Evolutionary conservation across 768 basidiomycete genomes (phyloP).

Genomic region (Russula sp.): DNA sequence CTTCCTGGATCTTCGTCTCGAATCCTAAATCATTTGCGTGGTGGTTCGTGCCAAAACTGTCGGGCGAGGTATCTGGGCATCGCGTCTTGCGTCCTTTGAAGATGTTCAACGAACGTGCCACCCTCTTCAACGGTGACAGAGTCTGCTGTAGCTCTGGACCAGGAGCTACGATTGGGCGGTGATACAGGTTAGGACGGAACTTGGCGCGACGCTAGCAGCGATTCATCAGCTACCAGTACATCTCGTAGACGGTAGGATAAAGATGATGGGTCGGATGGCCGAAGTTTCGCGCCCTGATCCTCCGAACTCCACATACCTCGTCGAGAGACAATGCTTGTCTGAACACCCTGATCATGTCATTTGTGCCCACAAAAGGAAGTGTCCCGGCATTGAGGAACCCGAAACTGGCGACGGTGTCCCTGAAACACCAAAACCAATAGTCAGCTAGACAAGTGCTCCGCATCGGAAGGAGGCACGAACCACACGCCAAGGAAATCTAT

Average conservation of each 20-base stretch:
- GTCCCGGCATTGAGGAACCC: constrained; percentile 51
- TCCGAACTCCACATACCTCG: constrained; percentile 42
- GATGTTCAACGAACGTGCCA: neutral
- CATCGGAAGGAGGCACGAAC: constrained; percentile 33
- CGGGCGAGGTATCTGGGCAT: neutral
- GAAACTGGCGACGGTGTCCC: constrained; percentile 81
- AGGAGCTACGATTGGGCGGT: constrained; percentile 29
- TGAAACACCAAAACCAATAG: constrained; percentile 19
- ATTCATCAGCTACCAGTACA: neutral
- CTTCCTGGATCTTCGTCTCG: constrained; percentile 5
- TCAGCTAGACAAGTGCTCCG: neutral
- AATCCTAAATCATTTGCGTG: neutral
- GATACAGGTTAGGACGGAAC: constrained; percentile 62
- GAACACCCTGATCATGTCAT: constrained; percentile 60
- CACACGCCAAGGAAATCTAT: constrained; percentile 78
- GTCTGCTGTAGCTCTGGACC: constrained; percentile 22
- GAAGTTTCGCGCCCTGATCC: neutral
- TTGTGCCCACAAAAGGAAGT: constrained; percentile 63
- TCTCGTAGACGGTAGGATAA: too few species aligned
- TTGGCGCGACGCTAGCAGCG: constrained; percentile 49
- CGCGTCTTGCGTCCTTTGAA: neutral
- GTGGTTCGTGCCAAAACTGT: neutral
- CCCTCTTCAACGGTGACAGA: constrained; percentile 6
- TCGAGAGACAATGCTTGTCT: constrained; percentile 75
- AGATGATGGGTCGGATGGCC: neutral